These are phyloP conservation scores for Neofusicoccum sp. DNA, from an alignment of 2,329 filamentous ascomycete species.

Conservation along the genomic window DNA sequence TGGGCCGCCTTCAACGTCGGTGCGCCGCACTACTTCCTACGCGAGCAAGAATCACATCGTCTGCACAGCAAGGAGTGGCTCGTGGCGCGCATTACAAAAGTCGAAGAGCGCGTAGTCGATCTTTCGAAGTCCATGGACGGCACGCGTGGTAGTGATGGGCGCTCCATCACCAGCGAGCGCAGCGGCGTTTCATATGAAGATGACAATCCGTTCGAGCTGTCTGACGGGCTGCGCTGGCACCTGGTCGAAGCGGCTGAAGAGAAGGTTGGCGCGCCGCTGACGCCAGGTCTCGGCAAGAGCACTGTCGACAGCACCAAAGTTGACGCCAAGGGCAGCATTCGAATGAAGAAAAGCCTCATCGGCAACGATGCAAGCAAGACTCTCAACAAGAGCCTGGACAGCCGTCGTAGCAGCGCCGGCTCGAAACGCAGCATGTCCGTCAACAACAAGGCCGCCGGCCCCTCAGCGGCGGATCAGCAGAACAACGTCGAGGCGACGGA, in stretches of 20 bases:
- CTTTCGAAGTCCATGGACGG: constrained; percentile 72
- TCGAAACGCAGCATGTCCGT: constrained; percentile 69
- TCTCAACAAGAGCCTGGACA: constrained; percentile 81
- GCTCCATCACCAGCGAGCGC: constrained; percentile 49
- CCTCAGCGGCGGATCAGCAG: constrained; percentile 23
- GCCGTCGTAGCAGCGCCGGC: constrained; percentile 80
- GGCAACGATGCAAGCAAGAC: constrained; percentile 49
- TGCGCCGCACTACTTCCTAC: constrained; percentile 93
- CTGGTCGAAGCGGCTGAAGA: constrained; percentile 91
- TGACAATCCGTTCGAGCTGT: constrained; percentile 95
- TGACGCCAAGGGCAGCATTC: constrained; percentile 72
- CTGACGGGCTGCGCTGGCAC: constrained; percentile 94
- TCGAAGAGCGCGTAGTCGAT: constrained; percentile 92
- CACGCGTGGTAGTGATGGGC: constrained; percentile 44
- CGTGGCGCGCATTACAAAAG: constrained; percentile 85
- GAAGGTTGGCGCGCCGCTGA: constrained; percentile 83
- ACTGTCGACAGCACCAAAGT: constrained; percentile 87
- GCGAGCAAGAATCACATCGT: constrained; percentile 86
- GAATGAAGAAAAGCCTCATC: constrained; percentile 43
- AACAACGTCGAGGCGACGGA: constrained; percentile 27
- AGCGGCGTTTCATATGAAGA: constrained; percentile 64
- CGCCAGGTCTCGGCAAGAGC: constrained; percentile 84
- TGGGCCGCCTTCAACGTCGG: constrained; percentile 99
- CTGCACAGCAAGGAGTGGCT: constrained; percentile 88
- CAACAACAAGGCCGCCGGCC: constrained; percentile 28